Evolutionary conservation across 768 basidiomycete genomes (phyloP), one percentile per base, ranked within the genome.

Genomic region (Lyophyllum decastes): DNA sequence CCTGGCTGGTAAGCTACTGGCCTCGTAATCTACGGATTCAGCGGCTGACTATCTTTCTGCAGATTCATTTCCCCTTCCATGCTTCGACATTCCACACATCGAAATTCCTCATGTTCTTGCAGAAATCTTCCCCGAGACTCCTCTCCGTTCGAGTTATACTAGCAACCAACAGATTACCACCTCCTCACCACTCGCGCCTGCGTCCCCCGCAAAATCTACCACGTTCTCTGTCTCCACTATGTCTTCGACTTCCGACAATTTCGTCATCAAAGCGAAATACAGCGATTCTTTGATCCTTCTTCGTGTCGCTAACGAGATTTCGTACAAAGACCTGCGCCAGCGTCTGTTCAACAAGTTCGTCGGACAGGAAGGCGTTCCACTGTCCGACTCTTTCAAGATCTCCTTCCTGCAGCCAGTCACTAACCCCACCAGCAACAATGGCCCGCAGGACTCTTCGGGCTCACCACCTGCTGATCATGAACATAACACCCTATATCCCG

Each of bases 341-440:
- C 79, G 81, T 48, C 73, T 92, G 24, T 80, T 81, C 59, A 82
- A 86, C 54, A 90, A 90, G 64, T 86, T 92, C 65, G 77, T 81
- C n/a, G 75, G 78, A 22, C 82, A 85, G 63, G 87, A 86, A 68
- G 79, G 78, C 48, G 62, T 85, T 43, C 74, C 78, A 12, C 79
- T 90, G 22, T 77, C 78, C 0, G 72, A 78, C 7, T 70, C 76
- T 0, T 91, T 91, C 66, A 78, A 76, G 8, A 70, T 91, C 30
- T 83, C 81, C 19, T 80, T 84, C 61, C 65, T 82, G 47, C 75
- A 83, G 54, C 78, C 79, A 21, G n/a, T 62, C 14, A 24, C 38
- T 17, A 54, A 34, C 64, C 55, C 30, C 64, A 24, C 49, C 49
- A 53, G 63, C 57, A 64, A 53, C 53, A 54, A 63, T 57, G 64